A percentile compares a stretch with the other conserved stretches of the same genome.
These are phyloP conservation scores for Teunomyces panamensis DNA, from an alignment of 805 yeast genomes.

Conservation along the genomic window DNA sequence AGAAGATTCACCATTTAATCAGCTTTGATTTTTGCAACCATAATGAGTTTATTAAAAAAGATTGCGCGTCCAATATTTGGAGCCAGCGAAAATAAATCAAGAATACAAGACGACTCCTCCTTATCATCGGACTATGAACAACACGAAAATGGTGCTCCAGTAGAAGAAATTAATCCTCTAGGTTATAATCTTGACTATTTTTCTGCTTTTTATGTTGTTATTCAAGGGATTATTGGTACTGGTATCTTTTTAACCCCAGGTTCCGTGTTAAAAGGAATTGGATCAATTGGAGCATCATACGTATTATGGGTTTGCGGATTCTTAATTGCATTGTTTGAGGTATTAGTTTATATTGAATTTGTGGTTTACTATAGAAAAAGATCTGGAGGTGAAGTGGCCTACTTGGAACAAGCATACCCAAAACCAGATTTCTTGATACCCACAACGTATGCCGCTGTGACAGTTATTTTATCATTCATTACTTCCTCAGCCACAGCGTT, in stretches of 20 bases:
- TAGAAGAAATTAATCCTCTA: constrained; percentile 36
- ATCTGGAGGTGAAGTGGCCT: constrained; percentile 39
- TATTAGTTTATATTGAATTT: constrained; percentile 40
- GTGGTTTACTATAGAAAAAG: constrained; percentile 36
- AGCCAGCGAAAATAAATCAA: not conserved
- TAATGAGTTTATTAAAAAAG: not conserved
- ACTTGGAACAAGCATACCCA: constrained; percentile 38
- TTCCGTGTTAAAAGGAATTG: constrained; percentile 45
- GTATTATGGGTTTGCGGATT: constrained; percentile 43
- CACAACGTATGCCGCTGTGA: constrained; percentile 37
- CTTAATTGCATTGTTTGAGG: constrained; percentile 35
- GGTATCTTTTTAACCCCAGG: constrained; percentile 75
- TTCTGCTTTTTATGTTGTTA: constrained; percentile 60
- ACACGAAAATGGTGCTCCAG: constrained; percentile 37
- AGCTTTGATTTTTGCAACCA: not conserved
- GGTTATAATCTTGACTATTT: constrained; percentile 32
- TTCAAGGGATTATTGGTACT: constrained; percentile 72
- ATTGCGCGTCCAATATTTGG: not conserved
- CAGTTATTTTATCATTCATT: constrained; percentile 33
- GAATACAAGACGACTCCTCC: not conserved
- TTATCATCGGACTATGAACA: constrained; percentile 8
- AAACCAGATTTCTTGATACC: constrained; percentile 33
- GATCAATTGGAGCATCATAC: constrained; percentile 43
- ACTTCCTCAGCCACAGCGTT: constrained; percentile 38
- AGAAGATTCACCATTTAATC: not conserved